Evolutionary conservation across 345 rosid species (phyloP).

Genomic region (Raphanus raphanistrum): DNA sequence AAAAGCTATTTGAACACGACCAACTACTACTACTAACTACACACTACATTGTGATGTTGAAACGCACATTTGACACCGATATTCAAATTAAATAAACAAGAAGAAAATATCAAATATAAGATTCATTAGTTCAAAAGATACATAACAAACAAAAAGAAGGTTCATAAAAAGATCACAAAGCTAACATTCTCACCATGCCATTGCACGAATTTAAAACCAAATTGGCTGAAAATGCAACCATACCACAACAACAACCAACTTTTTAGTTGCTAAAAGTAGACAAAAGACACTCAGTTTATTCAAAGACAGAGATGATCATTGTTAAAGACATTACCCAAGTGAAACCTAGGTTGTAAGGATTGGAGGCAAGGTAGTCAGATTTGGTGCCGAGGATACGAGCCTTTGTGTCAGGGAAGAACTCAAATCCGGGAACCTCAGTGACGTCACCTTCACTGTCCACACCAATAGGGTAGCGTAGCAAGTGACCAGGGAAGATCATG

Average conservation of each 20-base stretch:
- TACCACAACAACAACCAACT: constrained; percentile 28
- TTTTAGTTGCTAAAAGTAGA: constrained; percentile 26
- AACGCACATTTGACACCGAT: neutral
- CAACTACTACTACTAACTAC: neutral
- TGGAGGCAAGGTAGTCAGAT: constrained; percentile 92
- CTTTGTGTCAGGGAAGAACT: constrained; percentile 89
- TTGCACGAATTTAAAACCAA: constrained; percentile 22
- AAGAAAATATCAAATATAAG: constrained; percentile 15
- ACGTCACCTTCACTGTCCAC: constrained; percentile 64
- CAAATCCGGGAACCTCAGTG: constrained; percentile 64
- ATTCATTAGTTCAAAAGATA: constrained; percentile 11
- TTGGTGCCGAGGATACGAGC: constrained; percentile 81
- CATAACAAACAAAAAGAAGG: constrained; percentile 7
- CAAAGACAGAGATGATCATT: constrained; percentile 11
- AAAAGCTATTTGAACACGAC: neutral
- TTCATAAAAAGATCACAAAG: constrained; percentile 11
- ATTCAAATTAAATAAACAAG: neutral
- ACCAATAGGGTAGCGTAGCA: constrained; percentile 86
- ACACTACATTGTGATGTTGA: neutral
- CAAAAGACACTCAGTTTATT: constrained; percentile 23
- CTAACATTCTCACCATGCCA: constrained; percentile 30
- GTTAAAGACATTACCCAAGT: constrained; percentile 4
- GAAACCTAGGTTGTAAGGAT: constrained; percentile 75
- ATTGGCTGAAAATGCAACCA: constrained; percentile 15
- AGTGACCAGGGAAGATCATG: constrained; percentile 91